Conservation (phyloP, 2,329 filamentous ascomycete genomes). For the Gyromitra esculenta region DNA sequence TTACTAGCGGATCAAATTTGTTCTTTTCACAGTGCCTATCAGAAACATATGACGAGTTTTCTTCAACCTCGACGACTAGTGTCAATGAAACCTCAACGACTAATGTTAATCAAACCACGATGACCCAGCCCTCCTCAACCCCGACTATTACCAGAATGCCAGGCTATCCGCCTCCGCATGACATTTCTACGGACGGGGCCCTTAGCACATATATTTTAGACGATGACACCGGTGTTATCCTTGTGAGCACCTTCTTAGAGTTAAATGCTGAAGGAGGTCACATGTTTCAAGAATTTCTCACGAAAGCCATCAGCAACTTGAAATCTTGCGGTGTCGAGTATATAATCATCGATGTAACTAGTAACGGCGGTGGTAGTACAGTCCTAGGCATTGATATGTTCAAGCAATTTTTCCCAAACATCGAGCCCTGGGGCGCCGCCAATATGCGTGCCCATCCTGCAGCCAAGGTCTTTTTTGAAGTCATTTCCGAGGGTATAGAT, state of each 20-base stretch:
- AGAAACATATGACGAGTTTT: neutral
- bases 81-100: neutral
- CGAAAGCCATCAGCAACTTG: slow-evolving; percentile 62
- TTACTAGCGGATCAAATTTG: slow-evolving; percentile 17
- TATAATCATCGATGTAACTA: slow-evolving; percentile 71
- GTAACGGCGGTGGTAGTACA: slow-evolving; percentile 69
- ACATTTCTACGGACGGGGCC: neutral
- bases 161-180: slow-evolving; percentile 7
- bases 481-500: neutral
- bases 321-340: slow-evolving; percentile 64
- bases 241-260: slow-evolving; percentile 22
- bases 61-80: neutral
- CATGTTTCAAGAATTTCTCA: slow-evolving; percentile 66
- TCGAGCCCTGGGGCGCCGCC: slow-evolving; percentile 13
- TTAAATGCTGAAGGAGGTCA: slow-evolving; percentile 58
- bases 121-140: neutral
- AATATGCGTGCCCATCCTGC: slow-evolving; percentile 40
- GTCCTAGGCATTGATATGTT: slow-evolving; percentile 65
- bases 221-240: slow-evolving; percentile 35
- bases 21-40: slow-evolving; percentile 11
- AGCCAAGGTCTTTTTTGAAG: slow-evolving; percentile 6
- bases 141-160: neutral
- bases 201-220: slow-evolving; percentile 31
- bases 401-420: slow-evolving; percentile 66
- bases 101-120: neutral